Conservation (phyloP, 768 basidiomycete species). For the Pisolithus tinctorius region DNA sequence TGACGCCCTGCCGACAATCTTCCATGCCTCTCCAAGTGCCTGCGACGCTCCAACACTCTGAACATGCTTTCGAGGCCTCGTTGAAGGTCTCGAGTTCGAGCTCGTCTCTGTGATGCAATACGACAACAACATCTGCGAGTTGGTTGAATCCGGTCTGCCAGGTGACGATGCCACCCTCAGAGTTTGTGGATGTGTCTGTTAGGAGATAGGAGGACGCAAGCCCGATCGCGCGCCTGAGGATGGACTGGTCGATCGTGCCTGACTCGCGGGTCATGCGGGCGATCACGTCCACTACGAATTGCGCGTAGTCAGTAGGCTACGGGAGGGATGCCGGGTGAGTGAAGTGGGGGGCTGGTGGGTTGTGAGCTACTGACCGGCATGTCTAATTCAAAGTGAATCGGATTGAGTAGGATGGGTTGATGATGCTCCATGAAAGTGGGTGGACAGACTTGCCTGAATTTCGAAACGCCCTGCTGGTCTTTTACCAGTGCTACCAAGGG, state of each 20-base stretch:
- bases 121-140: conserved; percentile 66
- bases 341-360: not conserved
- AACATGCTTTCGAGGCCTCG: conserved; percentile 53
- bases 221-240: conserved; percentile 57
- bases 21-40: conserved; percentile 64
- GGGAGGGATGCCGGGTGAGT: conserved; percentile 1
- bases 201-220: conserved; percentile 76
- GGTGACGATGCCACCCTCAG: conserved; percentile 45
- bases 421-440: conserved; percentile 20
- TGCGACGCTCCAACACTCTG: conserved; percentile 75
- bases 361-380: conserved; percentile 22
- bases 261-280: conserved; percentile 41
- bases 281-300: conserved; percentile 52
- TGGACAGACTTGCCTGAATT: conserved; percentile 4
- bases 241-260: conserved; percentile 49
- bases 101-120: conserved; percentile 59
- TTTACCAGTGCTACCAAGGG: too few relatives aligned
- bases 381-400: conserved; percentile 18
- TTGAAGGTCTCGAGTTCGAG: conserved; percentile 74
- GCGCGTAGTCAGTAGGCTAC: conserved; percentile 51
- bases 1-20: conserved; percentile 56
- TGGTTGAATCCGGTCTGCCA: conserved; percentile 66
- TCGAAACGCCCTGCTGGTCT: not conserved
- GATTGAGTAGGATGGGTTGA: conserved; percentile 7
- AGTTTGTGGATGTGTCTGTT: conserved; percentile 62